phyloP scores from a whole-genome alignment of 129 eudicot species.

The Lactuca sativa region DNA sequence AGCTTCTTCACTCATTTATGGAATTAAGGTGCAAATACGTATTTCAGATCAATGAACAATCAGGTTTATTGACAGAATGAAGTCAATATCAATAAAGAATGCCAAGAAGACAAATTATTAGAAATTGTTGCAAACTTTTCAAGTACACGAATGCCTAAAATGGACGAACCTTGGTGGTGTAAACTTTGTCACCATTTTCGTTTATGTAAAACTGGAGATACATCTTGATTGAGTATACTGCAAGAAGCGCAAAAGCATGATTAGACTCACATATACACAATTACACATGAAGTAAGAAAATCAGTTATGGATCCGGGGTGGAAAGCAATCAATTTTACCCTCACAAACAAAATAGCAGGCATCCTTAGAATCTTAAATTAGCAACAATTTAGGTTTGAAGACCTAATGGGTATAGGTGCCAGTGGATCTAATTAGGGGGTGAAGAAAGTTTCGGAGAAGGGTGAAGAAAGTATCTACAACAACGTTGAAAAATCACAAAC shows the following conservation, averaged over 20 bases:
- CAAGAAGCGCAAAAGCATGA: constrained; percentile 4
- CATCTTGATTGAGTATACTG: constrained; percentile 39
- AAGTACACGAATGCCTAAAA: neutral
- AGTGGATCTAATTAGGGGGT: no score
- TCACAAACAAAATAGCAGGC: neutral
- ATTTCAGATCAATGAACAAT: neutral
- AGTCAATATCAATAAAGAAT: neutral
- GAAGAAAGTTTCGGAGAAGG: neutral
- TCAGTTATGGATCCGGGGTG: no score
- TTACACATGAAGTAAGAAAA: neutral
- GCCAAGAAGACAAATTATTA: neutral
- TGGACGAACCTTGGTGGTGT: constrained; percentile 51
- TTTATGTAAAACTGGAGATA: constrained; percentile 70
- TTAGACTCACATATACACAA: constrained; percentile 1
- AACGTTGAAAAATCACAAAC: neutral
- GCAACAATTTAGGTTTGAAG: neutral
- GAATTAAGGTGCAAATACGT: neutral
- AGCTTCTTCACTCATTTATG: neutral
- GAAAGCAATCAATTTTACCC: no score
- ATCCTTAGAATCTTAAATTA: neutral
- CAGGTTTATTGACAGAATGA: no score
- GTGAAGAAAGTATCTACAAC: constrained; percentile 14
- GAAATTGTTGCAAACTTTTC: neutral
- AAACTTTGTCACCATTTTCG: constrained; percentile 71
- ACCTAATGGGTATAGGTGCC: neutral